A percentile compares a stretch with the other conserved stretches of the same genome.
Evolutionary conservation across 257 asterid genomes (phyloP).

Genomic region (Asclepias syriaca): DNA sequence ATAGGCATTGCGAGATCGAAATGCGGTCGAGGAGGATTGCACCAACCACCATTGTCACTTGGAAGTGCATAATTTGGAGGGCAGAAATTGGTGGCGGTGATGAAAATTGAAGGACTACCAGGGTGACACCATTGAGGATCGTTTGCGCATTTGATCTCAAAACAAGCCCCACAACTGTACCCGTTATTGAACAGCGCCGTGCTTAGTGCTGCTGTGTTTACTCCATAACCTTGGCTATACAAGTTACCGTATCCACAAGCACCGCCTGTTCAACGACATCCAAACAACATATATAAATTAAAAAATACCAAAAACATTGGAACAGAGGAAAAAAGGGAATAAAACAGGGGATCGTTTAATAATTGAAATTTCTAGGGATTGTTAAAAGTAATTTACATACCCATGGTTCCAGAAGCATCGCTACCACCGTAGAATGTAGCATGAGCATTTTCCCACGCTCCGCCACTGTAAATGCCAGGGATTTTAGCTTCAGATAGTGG

Average conservation of each 20-base stretch:
- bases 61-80: slow-evolving; percentile 68
- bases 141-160: slow-evolving; percentile 52
- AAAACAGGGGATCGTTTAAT: neutral
- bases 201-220: slow-evolving; percentile 68
- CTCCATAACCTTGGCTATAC: slow-evolving; percentile 79
- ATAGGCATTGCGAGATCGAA: slow-evolving; percentile 82
- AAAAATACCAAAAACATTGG: no score
- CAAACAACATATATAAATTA: neutral
- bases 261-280: slow-evolving; percentile 38
- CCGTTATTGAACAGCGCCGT: slow-evolving; percentile 76
- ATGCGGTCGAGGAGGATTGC: slow-evolving; percentile 76
- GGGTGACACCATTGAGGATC: slow-evolving; percentile 60
- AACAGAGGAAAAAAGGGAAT: neutral
- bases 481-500: slow-evolving; percentile 36
- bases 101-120: slow-evolving; percentile 60
- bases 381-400: slow-evolving; percentile 17
- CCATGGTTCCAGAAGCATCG: slow-evolving; percentile 93
- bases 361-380: neutral
- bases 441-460: slow-evolving; percentile 66
- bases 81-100: slow-evolving; percentile 73
- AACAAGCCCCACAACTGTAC: slow-evolving; percentile 69
- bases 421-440: slow-evolving; percentile 92
- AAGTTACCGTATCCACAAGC: slow-evolving; percentile 78
- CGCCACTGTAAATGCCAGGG: slow-evolving; percentile 65
- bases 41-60: slow-evolving; percentile 70